These are phyloP conservation scores for Aspergillus brunneoviolaceus DNA, from an alignment of 2,329 filamentous ascomycete species.

Conservation along the genomic window DNA sequence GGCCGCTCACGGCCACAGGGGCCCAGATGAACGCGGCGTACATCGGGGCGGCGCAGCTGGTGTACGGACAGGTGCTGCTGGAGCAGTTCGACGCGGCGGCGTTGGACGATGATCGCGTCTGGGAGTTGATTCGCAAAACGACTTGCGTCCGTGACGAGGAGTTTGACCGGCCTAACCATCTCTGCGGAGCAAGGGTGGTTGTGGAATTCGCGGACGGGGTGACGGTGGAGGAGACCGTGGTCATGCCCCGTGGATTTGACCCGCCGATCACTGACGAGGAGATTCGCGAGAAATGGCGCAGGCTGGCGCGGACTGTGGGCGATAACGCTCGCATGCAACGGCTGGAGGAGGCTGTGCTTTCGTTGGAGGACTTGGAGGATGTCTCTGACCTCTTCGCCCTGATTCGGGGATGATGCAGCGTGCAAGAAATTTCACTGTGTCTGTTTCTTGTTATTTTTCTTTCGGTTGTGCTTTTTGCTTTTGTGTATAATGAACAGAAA, in stretches of 20 bases:
- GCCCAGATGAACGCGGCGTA: slow-evolving; percentile 14
- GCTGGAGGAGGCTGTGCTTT: no score
- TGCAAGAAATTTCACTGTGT: no score
- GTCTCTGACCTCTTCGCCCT: no score
- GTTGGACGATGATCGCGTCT: slow-evolving; percentile 4
- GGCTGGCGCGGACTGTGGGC: no score
- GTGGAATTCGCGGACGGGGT: background rate
- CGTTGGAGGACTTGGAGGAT: no score
- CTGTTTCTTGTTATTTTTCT: no score
- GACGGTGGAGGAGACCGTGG: background rate
- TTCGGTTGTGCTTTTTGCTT: no score
- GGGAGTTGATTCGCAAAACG: slow-evolving; percentile 2
- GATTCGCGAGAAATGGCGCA: slow-evolving; percentile 5
- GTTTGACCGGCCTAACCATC: background rate
- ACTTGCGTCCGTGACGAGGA: background rate
- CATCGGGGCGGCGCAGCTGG: slow-evolving; percentile 6
- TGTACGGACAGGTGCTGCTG: slow-evolving; percentile 5
- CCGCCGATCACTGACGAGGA: slow-evolving; percentile 3
- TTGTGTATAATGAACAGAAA: no score
- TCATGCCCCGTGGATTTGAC: slow-evolving; percentile 1
- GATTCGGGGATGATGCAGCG: no score
- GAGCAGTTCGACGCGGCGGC: background rate
- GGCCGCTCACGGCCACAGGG: slow-evolving; percentile 6
- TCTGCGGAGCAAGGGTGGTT: background rate
- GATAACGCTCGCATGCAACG: no score